Evolutionary conservation across 1,284 basidiomycete species (phyloP).

Genomic region (Melampsora occidentalis): DNA sequence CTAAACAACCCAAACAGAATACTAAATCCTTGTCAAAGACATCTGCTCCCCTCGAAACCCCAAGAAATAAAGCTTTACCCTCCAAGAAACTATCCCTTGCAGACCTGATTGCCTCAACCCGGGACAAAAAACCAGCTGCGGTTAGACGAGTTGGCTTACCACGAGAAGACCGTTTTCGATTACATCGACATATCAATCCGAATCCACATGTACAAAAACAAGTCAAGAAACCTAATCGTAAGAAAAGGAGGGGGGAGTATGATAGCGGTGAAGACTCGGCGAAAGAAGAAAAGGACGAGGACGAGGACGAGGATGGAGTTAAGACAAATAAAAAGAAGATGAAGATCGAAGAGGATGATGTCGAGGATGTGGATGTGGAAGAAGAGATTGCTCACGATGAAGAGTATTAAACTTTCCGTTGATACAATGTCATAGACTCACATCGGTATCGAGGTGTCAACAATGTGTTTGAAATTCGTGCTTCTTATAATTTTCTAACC

Average conservation of each 20-base stretch:
- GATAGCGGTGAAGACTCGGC: conserved; percentile 38
- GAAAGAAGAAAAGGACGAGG: conserved; percentile 47
- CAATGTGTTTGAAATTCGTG: too few species aligned
- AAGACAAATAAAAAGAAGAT: conserved; percentile 45
- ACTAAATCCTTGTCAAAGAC: too few species aligned
- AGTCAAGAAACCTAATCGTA: conserved; percentile 33
- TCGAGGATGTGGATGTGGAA: conserved; percentile 34
- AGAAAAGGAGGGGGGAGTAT: conserved; percentile 35
- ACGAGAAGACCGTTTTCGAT: conserved; percentile 28
- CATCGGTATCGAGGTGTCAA: too few species aligned
- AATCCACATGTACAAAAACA: conserved; percentile 40
- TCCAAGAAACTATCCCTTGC: not conserved
- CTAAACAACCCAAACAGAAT: too few species aligned
- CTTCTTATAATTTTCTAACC: too few species aligned
- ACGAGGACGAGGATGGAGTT: conserved; percentile 43
- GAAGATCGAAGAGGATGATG: conserved; percentile 46
- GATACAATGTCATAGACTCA: too few species aligned
- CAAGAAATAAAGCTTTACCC: not conserved
- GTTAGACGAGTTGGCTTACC: conserved; percentile 24
- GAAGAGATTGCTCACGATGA: conserved; percentile 45
- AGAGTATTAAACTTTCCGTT: not conserved
- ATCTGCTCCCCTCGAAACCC: too few species aligned
- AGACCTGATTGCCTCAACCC: conserved; percentile 3
- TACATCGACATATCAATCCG: conserved; percentile 39
- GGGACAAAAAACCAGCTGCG: not conserved